phyloP scores from a whole-genome alignment of 1,139 yeast genomes.

The Dujonia santamariae region DNA sequence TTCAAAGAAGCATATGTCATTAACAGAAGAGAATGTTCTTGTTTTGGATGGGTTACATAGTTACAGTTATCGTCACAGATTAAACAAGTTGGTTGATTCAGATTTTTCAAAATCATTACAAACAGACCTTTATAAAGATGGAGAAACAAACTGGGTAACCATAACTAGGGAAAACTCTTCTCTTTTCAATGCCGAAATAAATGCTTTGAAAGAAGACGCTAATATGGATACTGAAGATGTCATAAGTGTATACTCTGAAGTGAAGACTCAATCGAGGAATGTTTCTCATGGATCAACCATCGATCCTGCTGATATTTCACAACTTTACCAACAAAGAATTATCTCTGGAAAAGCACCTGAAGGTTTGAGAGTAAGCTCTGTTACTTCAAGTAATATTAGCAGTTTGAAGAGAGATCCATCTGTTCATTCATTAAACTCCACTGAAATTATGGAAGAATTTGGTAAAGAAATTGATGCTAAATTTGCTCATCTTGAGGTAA shows the following conservation, averaged over 20 bases:
- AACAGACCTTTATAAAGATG: constrained; percentile 25
- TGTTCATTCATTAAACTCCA: constrained; percentile 27
- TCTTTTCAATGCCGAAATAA: constrained; percentile 20
- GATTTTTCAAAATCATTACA: constrained; percentile 14
- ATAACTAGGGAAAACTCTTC: constrained; percentile 23
- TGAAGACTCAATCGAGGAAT: neutral
- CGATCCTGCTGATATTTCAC: neutral
- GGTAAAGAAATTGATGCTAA: constrained; percentile 24
- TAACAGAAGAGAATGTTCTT: constrained; percentile 12
- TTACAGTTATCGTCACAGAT: constrained; percentile 7
- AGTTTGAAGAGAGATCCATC: constrained; percentile 16
- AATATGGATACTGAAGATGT: constrained; percentile 16
- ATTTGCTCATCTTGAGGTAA: constrained; percentile 10
- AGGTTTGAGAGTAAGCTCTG: neutral
- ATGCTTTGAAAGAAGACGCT: constrained; percentile 18
- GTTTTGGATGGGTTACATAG: constrained; percentile 11
- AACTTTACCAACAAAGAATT: neutral
- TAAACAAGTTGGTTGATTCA: constrained; percentile 5
- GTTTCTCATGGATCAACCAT: constrained; percentile 2
- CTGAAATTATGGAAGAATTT: constrained; percentile 30
- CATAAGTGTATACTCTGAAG: constrained; percentile 7
- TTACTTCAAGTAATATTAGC: neutral
- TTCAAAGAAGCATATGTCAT: constrained; percentile 5
- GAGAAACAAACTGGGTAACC: constrained; percentile 36
- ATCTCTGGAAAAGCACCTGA: neutral